Percentiles rank a stretch among this genome's conserved stretches.
Evolutionary conservation across 371 early-diverging fungal genomes (phyloP).

Genomic region (Mucor piriformis): DNA sequence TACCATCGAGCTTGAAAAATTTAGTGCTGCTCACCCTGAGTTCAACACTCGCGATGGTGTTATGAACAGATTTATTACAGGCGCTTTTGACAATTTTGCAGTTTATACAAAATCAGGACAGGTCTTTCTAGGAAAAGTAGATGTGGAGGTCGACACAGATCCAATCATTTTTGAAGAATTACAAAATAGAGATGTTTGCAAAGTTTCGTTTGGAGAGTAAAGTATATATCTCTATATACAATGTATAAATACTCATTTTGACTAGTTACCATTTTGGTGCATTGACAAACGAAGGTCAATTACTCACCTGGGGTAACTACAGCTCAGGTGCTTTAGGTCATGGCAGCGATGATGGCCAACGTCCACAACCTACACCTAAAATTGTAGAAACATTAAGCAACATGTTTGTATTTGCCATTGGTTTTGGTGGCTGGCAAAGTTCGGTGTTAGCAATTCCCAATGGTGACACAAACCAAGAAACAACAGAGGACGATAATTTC

Average conservation of each 20-base stretch:
- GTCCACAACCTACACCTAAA: neutral
- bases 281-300: conserved; percentile 39
- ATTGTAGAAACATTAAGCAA: conserved; percentile 18
- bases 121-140: conserved; percentile 19
- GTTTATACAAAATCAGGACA: conserved; percentile 26
- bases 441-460: conserved; percentile 20
- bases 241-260: no score
- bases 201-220: conserved; percentile 37
- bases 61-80: conserved; percentile 24
- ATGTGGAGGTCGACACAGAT: conserved; percentile 1
- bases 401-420: conserved; percentile 32
- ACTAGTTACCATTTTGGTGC: conserved; percentile 52
- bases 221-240: neutral
- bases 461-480: neutral
- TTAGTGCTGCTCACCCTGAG: conserved; percentile 9
- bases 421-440: conserved; percentile 44
- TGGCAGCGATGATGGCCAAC: conserved; percentile 10
- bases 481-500: neutral
- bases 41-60: conserved; percentile 4
- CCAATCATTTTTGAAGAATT: conserved; percentile 8
- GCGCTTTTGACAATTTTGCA: conserved; percentile 24
- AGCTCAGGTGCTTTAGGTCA: conserved; percentile 48
- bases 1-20: conserved; percentile 11
- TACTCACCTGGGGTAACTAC: conserved; percentile 47
- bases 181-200: conserved; percentile 18